Evolutionary conservation across 352 stramenopile genomes (phyloP), one percentile per base, ranked within the genome.

Genomic region (Lagenidium giganteum): DNA sequence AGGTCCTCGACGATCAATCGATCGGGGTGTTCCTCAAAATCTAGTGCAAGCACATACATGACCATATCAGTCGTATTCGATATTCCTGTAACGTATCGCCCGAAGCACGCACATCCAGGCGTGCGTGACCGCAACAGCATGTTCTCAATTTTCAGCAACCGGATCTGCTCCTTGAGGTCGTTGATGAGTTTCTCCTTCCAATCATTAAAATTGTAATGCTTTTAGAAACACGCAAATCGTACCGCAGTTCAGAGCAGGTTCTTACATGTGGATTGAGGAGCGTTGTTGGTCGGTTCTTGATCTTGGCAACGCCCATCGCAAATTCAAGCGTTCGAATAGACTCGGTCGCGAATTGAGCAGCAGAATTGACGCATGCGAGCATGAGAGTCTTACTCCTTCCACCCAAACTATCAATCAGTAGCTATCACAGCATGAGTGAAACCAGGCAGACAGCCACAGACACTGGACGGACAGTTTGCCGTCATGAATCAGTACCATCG

Each of bases 361-460:
- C 60, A 0, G 60, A 45, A 40, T 87, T 83, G 21, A 89, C 76
- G 20, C 76, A 89, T n/a, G 73, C 76, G 11, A 89, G 55, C 76
- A 89, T 89, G 9, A 89, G 64, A 11, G 76, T 89, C 53, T 86
- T 86, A 42, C 73, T 85, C 42, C 81, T 81, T 5, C 76, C 76
- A 0, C 76, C 76, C 3, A 89, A 50, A 46, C 76, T 87, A 34
- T 89, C 76, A 26, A 85, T 64, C 28, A 89, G 45, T 26, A 89
- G 58, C 68, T 81, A 57, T 14, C 25, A 11, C 14, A 20, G 1
- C 28, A 43, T 26, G 7, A 40, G 33, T 4, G 18, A 5, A 36
- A 24, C n/a, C 22, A 41, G 16, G 20, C 30, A 1, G 13, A 13
- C 8, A 8, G 35, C 14, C 17, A 42, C 17, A 27, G 16, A 7